Base-by-base conservation (phyloP, 164 flowering plant genomes). In the Pachysandra terminalis region DNA sequence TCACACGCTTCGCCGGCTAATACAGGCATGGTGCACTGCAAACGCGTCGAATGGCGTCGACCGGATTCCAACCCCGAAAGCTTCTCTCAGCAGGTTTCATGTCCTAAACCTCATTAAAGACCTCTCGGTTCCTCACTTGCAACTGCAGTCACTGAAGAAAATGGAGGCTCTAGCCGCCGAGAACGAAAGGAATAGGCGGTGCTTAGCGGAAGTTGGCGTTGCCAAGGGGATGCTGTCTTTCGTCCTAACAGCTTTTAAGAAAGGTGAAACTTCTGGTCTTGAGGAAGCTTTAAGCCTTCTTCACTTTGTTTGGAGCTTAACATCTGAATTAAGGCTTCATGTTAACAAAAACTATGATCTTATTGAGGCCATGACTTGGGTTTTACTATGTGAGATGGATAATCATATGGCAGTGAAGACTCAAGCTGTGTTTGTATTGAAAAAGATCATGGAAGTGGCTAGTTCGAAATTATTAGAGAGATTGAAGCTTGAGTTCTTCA, bases 1-100 rank as follows among this genome's bases (percentile, higher is more conserved):
- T 65, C 86, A 80, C 76, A 86, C 74, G 1, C 74, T 86, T 19
- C 85, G 83, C 61, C 77, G 86, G 4, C 68, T 86, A 26, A 86
- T 84, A 64, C 85, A 82, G 54, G 61, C 81, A 5, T 84, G 87
- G 87, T 78, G 81, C 70, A 28, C 67, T 10, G 56, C 67, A 5
- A 77, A 81, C 15, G 73, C 80, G 0, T 41, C 79, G 1, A 21
- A 13, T 14, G 82, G 75, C 40, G 49, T 80, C 48, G 78, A 76
- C 5, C 71, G 79, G 15, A 83, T 83, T 35, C 83, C 84, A 15
- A 79, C 84, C 7, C 82, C 87, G 0, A 78, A 70, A 37, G 62
- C 79, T 1, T 73, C 75, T 35, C 64, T 78, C 64, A 61, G 35
- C 63, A 75, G 72, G 55, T 17, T 17, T 8, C 72, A 72, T 2